A percentile compares a stretch with the other conserved stretches of the same genome.
Evolutionary conservation across 2,329 filamentous ascomycete genomes (phyloP).

Genomic region (Pseudovirgaria hyperparasitica): DNA sequence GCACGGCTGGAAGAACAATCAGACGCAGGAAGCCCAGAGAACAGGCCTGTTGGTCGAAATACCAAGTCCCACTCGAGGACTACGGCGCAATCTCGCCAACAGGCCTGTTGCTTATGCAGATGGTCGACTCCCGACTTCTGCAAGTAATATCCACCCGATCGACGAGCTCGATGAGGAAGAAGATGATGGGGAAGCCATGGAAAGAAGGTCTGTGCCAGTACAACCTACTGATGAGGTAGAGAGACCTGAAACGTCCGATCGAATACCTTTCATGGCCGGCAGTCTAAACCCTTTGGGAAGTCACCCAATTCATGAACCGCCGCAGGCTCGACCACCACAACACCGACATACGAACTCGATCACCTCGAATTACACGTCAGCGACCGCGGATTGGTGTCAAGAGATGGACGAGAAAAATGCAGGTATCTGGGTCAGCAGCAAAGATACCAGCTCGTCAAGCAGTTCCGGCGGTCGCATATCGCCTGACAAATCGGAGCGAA

Average conservation of each 20-base stretch:
- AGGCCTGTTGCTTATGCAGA: slow-evolving; percentile 34
- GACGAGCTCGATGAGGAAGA: slow-evolving; percentile 50
- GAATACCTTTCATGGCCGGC: too few species aligned
- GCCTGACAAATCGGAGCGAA: slow-evolving; percentile 41
- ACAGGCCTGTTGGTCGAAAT: slow-evolving; percentile 35
- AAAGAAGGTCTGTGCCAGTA: slow-evolving; percentile 9
- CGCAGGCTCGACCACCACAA: too few species aligned
- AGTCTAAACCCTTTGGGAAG: slow-evolving; percentile 1
- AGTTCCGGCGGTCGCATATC: slow-evolving; percentile 26
- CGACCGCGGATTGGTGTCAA: too few species aligned
- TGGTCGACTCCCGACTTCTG: slow-evolving; percentile 35
- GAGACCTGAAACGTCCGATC: slow-evolving; percentile 15
- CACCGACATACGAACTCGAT: too few species aligned
- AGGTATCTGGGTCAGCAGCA: slow-evolving; percentile 7
- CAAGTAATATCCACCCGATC: slow-evolving; percentile 49
- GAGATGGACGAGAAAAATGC: slow-evolving; percentile 9
- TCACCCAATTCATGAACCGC: background rate
- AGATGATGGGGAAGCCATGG: slow-evolving; percentile 12
- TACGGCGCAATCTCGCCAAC: slow-evolving; percentile 27
- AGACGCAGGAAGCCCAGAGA: slow-evolving; percentile 26
- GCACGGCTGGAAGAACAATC: slow-evolving; percentile 19
- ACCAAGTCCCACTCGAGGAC: slow-evolving; percentile 34
- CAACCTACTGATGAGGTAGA: slow-evolving; percentile 5
- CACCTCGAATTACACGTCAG: too few species aligned
- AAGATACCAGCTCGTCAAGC: too few species aligned